A percentile compares a stretch with the other conserved stretches of the same genome.
phyloP scores from a whole-genome alignment of 192 early-diverging fungal genomes.

The Backusella circina region DNA sequence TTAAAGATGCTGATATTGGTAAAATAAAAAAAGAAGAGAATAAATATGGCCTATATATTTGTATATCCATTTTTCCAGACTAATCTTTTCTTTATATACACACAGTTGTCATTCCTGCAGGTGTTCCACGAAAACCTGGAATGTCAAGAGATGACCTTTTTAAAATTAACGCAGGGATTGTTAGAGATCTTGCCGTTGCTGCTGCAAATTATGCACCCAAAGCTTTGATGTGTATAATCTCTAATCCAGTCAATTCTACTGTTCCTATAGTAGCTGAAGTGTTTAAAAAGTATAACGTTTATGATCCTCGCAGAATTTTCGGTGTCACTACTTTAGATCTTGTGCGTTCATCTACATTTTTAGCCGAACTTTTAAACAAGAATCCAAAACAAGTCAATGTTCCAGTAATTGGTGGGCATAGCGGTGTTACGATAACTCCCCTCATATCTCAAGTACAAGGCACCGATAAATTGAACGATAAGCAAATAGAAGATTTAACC shows the following conservation, averaged over 20 bases:
- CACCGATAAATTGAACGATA: slow-evolving; percentile 57
- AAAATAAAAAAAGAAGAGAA: background rate
- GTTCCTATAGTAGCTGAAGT: slow-evolving; percentile 92
- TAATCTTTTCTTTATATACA: slow-evolving; percentile 2
- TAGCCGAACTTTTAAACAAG: slow-evolving; percentile 73
- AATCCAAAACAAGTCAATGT: slow-evolving; percentile 73
- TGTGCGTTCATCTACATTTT: slow-evolving; percentile 95
- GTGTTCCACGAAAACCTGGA: slow-evolving; percentile 97
- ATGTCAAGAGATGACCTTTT: slow-evolving; percentile 99
- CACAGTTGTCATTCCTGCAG: slow-evolving; percentile 94
- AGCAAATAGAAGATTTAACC: slow-evolving; percentile 91
- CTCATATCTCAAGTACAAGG: slow-evolving; percentile 79
- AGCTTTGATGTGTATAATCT: slow-evolving; percentile 84
- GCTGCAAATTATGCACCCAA: slow-evolving; percentile 71
- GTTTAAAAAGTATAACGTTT: slow-evolving; percentile 78
- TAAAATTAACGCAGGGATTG: slow-evolving; percentile 95
- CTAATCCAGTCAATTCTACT: slow-evolving; percentile 97
- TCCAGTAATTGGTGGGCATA: slow-evolving; percentile 94
- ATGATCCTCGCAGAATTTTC: slow-evolving; percentile 83
- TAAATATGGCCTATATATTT: background rate
- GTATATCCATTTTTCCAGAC: background rate
- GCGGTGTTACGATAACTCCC: slow-evolving; percentile 96
- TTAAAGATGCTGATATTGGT: slow-evolving; percentile 17
- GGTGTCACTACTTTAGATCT: slow-evolving; percentile 98
- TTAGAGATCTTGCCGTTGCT: slow-evolving; percentile 75